Evolutionary conservation across 441 rosid genomes (phyloP), one percentile per base, ranked within the genome.

Genomic region (Erodium trifolium): DNA sequence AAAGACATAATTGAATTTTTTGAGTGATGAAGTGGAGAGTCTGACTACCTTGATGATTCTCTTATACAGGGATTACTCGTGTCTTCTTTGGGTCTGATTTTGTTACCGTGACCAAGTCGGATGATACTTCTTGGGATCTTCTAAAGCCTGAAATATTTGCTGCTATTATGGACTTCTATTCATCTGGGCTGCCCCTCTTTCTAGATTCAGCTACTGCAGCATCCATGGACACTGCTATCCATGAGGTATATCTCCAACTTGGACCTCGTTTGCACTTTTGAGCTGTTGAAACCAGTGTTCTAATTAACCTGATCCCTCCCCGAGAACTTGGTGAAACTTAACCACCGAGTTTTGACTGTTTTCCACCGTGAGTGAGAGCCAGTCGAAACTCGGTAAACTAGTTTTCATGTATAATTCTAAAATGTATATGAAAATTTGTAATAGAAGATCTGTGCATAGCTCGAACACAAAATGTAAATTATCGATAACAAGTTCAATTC

Each of bases 61-160:
- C 75, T 60, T 3, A 45, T 77, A 34, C 75, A 91, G 97, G 99
- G 75, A 76, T 86, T 49, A 79, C 79, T 74, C 75, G 96, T 31
- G 99, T 91, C 72, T 93, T 93, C 83, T 91, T 75, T 76, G 97
- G 97, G 60, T 86, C 94, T 8, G 97, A 94, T 86, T 94, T 91
- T 75, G 80, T 94, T 68, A 90, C 97, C 57, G 87, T 90, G n/a
- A 94, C 99, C 63, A 94, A 94, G 73, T 84, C 91, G 41, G 97
- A 94, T 67, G 97, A 94, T 71, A 66, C 77, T 19, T 76, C 94
- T 10, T 94, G 97, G 97, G 96, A 91, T 70, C 39, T 88, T 7
- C 83, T 94, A 31, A 88, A 88, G 76, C 96, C 97, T 77, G 96
- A 94, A 76, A 78, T 90, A 13, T 91, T 94, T 84, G 97, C 97